These are phyloP conservation scores for Talaromyces stipitatus DNA, from an alignment of 495 filamentous ascomycete species.

Conservation along the genomic window DNA sequence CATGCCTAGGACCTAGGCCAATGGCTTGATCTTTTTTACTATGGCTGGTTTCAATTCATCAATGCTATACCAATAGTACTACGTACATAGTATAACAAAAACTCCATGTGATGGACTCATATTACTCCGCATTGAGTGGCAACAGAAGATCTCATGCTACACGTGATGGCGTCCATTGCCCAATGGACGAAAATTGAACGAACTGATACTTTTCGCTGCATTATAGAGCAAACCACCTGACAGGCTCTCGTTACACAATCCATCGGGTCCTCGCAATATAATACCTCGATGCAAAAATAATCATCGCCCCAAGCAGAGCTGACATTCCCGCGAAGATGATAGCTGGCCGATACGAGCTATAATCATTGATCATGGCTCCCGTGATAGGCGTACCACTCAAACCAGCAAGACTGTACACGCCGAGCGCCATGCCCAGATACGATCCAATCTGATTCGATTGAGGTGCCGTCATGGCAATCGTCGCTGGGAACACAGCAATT, in stretches of 20 bases:
- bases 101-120: background rate
- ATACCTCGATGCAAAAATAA: constrained; percentile 9
- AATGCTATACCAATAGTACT: background rate
- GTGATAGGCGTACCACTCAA: constrained; percentile 22
- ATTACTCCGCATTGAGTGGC: background rate
- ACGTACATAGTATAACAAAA: background rate
- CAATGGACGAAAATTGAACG: background rate
- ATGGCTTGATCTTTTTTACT: background rate
- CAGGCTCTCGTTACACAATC: background rate
- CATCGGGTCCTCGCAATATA: background rate
- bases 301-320: constrained; percentile 9
- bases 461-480: constrained; percentile 14
- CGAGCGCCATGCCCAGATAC: constrained; percentile 27
- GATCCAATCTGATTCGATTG: constrained; percentile 42
- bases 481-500: constrained; percentile 33
- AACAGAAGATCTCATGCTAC: background rate
- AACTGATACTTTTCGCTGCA: background rate
- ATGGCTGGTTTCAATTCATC: background rate
- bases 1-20: background rate
- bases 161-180: background rate
- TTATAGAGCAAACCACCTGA: background rate
- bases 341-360: constrained; percentile 13
- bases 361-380: constrained; percentile 16
- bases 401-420: constrained; percentile 11
- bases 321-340: constrained; percentile 14